Evolutionary conservation across 352 stramenopile genomes (phyloP).

Genomic region (Pythium oligandrum): DNA sequence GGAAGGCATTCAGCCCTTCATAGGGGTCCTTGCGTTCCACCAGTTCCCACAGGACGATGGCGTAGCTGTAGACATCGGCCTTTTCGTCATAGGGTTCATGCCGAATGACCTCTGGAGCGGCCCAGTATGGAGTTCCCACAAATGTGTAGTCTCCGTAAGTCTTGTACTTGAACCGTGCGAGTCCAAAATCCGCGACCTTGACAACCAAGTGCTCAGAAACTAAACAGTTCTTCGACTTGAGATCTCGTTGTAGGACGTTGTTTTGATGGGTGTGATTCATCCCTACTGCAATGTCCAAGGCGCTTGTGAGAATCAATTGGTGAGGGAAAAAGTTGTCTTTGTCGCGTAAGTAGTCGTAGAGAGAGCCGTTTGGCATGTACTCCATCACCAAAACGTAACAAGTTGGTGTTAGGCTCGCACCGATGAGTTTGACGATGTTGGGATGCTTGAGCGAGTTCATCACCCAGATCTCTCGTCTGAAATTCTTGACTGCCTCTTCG

Average conservation of each 20-base stretch:
- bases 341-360: constrained; percentile 79
- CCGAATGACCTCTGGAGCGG: constrained; percentile 68
- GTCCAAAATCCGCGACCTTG: constrained; percentile 75
- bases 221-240: constrained; percentile 80
- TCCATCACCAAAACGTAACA: constrained; percentile 85
- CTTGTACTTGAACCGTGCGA: constrained; percentile 47
- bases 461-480: constrained; percentile 78
- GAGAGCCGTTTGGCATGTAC: constrained; percentile 81
- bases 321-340: constrained; percentile 66
- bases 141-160: constrained; percentile 54
- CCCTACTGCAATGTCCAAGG: constrained; percentile 56
- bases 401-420: constrained; percentile 63
- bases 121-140: constrained; percentile 77
- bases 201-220: constrained; percentile 71
- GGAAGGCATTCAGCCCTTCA: constrained; percentile 67
- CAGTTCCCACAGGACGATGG: constrained; percentile 71
- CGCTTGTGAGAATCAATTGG: constrained; percentile 52
- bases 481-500: constrained; percentile 74
- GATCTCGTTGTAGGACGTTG: constrained; percentile 59
- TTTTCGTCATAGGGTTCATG: constrained; percentile 76
- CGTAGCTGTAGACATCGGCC: constrained; percentile 75
- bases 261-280: constrained; percentile 61
- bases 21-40: constrained; percentile 72
- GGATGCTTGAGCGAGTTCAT: constrained; percentile 65
- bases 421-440: constrained; percentile 75